Conservation (phyloP, 2,329 filamentous ascomycete species). For the Fusarium burgessii region DNA sequence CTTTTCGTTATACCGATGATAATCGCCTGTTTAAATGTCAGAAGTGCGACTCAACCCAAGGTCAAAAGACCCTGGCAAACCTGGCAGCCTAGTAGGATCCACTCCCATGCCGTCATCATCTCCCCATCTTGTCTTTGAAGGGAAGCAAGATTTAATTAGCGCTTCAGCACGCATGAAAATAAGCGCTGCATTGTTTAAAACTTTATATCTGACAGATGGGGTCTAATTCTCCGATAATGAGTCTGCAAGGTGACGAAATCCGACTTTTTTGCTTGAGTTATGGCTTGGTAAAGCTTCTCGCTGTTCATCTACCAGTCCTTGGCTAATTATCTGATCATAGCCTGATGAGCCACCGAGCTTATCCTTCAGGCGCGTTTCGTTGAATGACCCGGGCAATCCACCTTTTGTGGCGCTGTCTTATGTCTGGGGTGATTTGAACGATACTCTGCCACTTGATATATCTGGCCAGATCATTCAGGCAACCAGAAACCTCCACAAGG, state of each 20-base stretch:
- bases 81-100: rapidly evolving
- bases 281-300: not conserved
- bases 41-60: not conserved
- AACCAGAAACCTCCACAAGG: not conserved
- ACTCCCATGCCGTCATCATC: not conserved
- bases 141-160: not conserved
- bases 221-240: not conserved
- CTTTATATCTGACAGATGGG: rapidly evolving
- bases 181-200: rapidly evolving
- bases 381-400: rapidly evolving
- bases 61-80: not conserved
- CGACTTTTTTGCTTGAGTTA: not conserved
- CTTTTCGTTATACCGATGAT: rapidly evolving
- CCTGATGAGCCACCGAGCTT: not conserved
- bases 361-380: not conserved
- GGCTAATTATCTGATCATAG: not conserved
- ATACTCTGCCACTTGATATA: not conserved
- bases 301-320: not conserved
- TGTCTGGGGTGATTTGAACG: not conserved
- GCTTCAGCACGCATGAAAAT: rapidly evolving
- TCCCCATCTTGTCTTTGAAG: rapidly evolving
- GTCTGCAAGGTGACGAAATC: not conserved
- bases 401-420: not conserved
- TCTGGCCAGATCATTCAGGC: rapidly evolving
- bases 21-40: not conserved